Conservation (phyloP, 768 basidiomycete species). For the Boletus pseudo-olivaceus region DNA sequence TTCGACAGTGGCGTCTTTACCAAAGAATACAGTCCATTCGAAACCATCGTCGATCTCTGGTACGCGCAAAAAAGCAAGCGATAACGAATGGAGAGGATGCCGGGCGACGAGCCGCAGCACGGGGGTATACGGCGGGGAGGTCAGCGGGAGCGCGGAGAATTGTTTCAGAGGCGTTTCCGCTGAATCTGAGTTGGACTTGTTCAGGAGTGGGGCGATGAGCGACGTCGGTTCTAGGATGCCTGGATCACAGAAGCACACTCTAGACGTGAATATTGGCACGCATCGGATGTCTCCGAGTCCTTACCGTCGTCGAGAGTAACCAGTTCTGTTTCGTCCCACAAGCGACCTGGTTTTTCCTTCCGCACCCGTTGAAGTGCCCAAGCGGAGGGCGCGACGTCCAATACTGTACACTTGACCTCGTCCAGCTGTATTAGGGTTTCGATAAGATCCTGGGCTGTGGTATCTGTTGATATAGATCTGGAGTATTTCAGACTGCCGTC, state of each 20-base stretch:
- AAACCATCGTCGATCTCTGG: slow-evolving; percentile 78
- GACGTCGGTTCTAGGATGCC: slow-evolving; percentile 47
- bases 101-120: slow-evolving; percentile 68
- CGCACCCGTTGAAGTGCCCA: slow-evolving; percentile 73
- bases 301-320: slow-evolving; percentile 61
- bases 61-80: slow-evolving; percentile 58
- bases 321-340: slow-evolving; percentile 73
- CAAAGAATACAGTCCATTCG: slow-evolving; percentile 61
- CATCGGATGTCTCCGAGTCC: slow-evolving; percentile 6
- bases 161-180: slow-evolving; percentile 39
- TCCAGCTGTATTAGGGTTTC: slow-evolving; percentile 44
- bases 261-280: slow-evolving; percentile 11
- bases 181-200: slow-evolving; percentile 33
- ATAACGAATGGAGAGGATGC: slow-evolving; percentile 54
- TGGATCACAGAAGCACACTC: slow-evolving; percentile 22
- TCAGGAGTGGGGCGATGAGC: slow-evolving; percentile 51
- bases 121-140: slow-evolving; percentile 64
- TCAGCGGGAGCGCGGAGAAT: slow-evolving; percentile 70
- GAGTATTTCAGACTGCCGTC: slow-evolving; percentile 62
- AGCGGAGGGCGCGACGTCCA: slow-evolving; percentile 52
- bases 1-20: slow-evolving; percentile 51
- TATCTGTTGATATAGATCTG: slow-evolving; percentile 45
- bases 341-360: slow-evolving; percentile 51
- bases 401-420: slow-evolving; percentile 50
- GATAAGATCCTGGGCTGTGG: slow-evolving; percentile 59